Base-by-base conservation (phyloP, 2,329 filamentous ascomycete species). In the Beauveria asiatica region DNA sequence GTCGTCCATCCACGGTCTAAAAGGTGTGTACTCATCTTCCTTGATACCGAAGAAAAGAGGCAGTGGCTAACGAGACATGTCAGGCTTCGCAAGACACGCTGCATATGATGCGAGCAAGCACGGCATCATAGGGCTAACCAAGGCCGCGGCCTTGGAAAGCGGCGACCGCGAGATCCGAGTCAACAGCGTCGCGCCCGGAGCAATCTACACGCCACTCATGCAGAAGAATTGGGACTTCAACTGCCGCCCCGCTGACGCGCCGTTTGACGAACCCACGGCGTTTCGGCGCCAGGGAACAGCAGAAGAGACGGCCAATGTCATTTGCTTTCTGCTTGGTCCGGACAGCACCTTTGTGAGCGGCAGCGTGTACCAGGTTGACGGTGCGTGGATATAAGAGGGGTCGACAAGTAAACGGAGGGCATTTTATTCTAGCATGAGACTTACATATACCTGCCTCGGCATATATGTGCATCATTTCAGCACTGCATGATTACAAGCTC, bases 201-300 rank as follows among this genome's bases (percentile, higher is more conserved):
- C 76, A 13, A 79, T 80, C 46, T 74, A 75, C 62, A 81, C 78
- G 30, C 78, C 78, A 2, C 60, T 80, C 59, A 75, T 80, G 73
- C 71, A 76, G 59, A 74, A 75, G 67, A 69, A 70, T 49, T 77
- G 74, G 70, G 73, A 76, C 53, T 65, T 65, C 25, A 60, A 62
- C 13, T 64, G 64, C 3, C 66, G 68, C 17, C 65, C 75, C 57
- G 62, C 70, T 30, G 70, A 74, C 57, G 74, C 74, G 16, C 71
- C 72, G 1, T 76, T 77, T 60, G 75, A 77, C 54, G 73, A 77
- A 48, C 72, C 75, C 17, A 72, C 72, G 11, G 73, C 75, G 1
- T 74, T 78, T 61, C 68, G 68, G 58, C 71, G 79, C 56, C 70
- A 75, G 53, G 79, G 78, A 5, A 79, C 75, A 11, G 70, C 78